Conservation (phyloP, 352 stramenopile species). For the Phytopythium oedochilum region DNA sequence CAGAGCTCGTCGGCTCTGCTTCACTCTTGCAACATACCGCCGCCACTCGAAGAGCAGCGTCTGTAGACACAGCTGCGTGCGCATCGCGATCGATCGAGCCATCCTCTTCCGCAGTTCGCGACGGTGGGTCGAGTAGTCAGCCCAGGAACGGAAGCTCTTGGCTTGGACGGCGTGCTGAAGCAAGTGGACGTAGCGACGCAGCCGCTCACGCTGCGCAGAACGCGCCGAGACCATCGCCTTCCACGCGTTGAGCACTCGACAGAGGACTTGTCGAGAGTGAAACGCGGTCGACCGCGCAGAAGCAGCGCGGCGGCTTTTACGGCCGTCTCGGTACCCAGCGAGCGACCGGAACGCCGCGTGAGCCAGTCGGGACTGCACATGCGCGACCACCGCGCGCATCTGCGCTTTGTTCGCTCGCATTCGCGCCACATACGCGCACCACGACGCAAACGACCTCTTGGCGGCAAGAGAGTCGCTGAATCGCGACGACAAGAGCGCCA, state of each 20-base stretch:
- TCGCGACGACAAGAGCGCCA: conserved; percentile 18
- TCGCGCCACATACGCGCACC: conserved; percentile 11
- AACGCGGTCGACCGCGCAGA: neutral
- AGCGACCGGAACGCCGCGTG: conserved; percentile 18
- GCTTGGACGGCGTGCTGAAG: conserved; percentile 32
- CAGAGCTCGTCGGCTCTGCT: conserved; percentile 10
- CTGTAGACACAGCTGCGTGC: conserved; percentile 20
- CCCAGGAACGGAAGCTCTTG: conserved; percentile 34
- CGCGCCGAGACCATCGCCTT: neutral
- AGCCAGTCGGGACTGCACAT: conserved; percentile 20
- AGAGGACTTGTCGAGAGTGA: neutral
- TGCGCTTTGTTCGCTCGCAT: conserved; percentile 9
- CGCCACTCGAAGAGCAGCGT: conserved; percentile 29
- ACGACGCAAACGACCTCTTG: conserved; percentile 16
- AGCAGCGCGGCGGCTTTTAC: conserved; percentile 8
- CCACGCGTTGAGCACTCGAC: conserved; percentile 21
- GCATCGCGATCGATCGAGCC: conserved; percentile 18
- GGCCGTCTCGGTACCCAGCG: neutral
- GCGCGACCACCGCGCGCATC: conserved; percentile 18
- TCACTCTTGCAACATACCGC: conserved; percentile 7
- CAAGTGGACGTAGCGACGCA: conserved; percentile 27
- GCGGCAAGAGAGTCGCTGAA: conserved; percentile 14
- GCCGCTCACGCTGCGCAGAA: conserved; percentile 13
- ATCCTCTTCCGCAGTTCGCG: conserved; percentile 16
- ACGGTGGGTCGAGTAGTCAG: conserved; percentile 13